These are phyloP conservation scores for Malassezia sp. DNA, from an alignment of 1,284 basidiomycete species.

Conservation along the genomic window DNA sequence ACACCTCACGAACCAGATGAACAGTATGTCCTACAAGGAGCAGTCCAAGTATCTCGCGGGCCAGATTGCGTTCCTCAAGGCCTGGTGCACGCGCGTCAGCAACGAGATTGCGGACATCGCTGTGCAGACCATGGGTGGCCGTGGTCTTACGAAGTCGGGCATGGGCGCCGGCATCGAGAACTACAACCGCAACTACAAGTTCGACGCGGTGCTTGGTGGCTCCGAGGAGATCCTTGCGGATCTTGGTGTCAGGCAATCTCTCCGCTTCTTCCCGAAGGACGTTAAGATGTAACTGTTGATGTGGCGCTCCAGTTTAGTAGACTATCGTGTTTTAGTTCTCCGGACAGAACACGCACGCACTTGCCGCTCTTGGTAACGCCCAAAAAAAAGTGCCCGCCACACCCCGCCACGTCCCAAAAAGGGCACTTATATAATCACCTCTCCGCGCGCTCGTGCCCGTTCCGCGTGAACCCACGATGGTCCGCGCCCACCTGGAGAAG, in stretches of 20 bases:
- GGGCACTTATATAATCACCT: too few relatives aligned
- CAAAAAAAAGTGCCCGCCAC: too few relatives aligned
- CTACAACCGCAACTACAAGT: slow-evolving; percentile 60
- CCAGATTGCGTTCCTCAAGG: slow-evolving; percentile 65
- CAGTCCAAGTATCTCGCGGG: slow-evolving; percentile 55
- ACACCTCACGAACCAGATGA: slow-evolving; percentile 81
- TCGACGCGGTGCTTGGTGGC: slow-evolving; percentile 50
- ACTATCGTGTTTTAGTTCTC: too few relatives aligned
- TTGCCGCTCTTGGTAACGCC: too few relatives aligned
- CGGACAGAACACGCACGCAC: too few relatives aligned
- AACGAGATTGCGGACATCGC: slow-evolving; percentile 59
- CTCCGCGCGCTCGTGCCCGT: too few relatives aligned
- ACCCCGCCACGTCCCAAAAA: too few relatives aligned
- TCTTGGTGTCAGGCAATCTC: slow-evolving; percentile 51
- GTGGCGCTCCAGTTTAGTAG: too few relatives aligned
- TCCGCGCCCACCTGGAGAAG: too few relatives aligned
- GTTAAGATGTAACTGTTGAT: slow-evolving; percentile 22
- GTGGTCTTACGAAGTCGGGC: slow-evolving; percentile 56
- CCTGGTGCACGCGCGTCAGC: slow-evolving; percentile 41
- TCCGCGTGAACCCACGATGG: too few relatives aligned
- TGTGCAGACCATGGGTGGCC: slow-evolving; percentile 63
- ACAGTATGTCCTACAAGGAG: slow-evolving; percentile 62
- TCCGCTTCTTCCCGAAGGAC: slow-evolving; percentile 40
- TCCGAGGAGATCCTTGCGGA: slow-evolving; percentile 51
- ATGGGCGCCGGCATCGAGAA: slow-evolving; percentile 54